A percentile compares a stretch with the other conserved stretches of the same genome.
These are phyloP conservation scores for Diplotaxis tenuifolia DNA, from an alignment of 345 rosid species.

Conservation along the genomic window DNA sequence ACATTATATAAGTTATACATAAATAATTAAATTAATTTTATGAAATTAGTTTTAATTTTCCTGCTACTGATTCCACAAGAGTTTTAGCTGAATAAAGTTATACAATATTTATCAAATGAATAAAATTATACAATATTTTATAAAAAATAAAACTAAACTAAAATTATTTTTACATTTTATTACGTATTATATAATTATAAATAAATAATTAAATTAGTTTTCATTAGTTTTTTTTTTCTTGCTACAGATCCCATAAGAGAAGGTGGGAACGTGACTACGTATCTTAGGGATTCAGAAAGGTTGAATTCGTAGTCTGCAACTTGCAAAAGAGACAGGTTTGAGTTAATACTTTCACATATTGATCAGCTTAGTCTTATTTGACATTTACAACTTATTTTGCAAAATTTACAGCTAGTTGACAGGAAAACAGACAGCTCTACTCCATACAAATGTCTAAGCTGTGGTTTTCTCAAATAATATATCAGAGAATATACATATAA, in stretches of 20 bases:
- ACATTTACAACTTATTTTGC: neutral
- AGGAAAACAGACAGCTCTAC: constrained; percentile 33
- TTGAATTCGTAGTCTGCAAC: neutral
- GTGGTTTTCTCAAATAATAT: neutral
- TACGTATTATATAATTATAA: too few relatives aligned
- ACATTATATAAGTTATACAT: too few relatives aligned
- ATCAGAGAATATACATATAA: constrained; percentile 12
- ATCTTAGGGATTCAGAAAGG: neutral
- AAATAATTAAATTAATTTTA: neutral
- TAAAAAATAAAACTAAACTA: too few relatives aligned
- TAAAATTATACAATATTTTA: too few relatives aligned
- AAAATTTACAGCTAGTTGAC: constrained; percentile 24
- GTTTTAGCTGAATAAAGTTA: too few relatives aligned
- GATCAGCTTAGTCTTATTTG: constrained; percentile 4
- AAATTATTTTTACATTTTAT: too few relatives aligned
- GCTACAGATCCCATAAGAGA: neutral
- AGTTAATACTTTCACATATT: constrained; percentile 26
- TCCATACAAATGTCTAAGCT: constrained; percentile 15
- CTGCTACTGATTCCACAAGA: neutral
- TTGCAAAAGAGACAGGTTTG: constrained; percentile 16
- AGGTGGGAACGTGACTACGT: constrained; percentile 4
- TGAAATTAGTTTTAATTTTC: neutral
- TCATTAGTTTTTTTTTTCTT: neutral
- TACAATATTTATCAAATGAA: too few relatives aligned
- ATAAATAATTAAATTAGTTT: neutral